A percentile compares a stretch with the other conserved stretches of the same genome.
Evolutionary conservation across 352 stramenopile genomes (phyloP).

Genomic region (Pythium aristosporum): DNA sequence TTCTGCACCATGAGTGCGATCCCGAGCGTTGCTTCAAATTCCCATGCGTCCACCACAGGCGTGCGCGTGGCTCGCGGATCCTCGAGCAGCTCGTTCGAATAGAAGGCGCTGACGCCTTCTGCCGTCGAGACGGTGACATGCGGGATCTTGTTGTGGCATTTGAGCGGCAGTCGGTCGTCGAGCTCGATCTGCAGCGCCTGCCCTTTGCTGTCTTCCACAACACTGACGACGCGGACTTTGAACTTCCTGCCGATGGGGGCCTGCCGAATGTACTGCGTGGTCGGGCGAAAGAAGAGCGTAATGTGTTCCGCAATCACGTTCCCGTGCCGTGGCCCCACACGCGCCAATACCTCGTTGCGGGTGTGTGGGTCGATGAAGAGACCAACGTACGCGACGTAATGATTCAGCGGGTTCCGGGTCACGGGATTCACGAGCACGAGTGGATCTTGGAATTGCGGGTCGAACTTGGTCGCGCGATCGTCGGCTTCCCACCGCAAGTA

Average conservation of each 20-base stretch:
- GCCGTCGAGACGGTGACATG: constrained; percentile 65
- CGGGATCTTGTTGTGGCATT: constrained; percentile 50
- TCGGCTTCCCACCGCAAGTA: constrained; percentile 64
- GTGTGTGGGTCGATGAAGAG: constrained; percentile 48
- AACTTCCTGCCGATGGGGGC: constrained; percentile 44
- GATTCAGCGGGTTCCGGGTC: constrained; percentile 37
- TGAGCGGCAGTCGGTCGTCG: constrained; percentile 34
- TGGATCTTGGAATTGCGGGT: constrained; percentile 46
- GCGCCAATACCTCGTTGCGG: constrained; percentile 34
- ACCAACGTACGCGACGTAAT: constrained; percentile 45
- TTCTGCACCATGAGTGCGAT: constrained; percentile 19
- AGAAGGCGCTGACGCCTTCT: constrained; percentile 44
- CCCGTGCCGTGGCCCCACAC: constrained; percentile 29
- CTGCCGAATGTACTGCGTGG: constrained; percentile 44
- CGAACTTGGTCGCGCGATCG: constrained; percentile 32
- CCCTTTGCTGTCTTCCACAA: constrained; percentile 43
- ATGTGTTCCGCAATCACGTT: constrained; percentile 62
- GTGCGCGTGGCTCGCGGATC: not conserved
- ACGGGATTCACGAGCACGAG: constrained; percentile 50
- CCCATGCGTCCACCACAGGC: constrained; percentile 5
- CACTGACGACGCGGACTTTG: constrained; percentile 33
- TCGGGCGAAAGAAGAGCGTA: constrained; percentile 64
- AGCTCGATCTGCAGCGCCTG: constrained; percentile 56
- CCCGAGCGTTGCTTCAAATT: constrained; percentile 18
- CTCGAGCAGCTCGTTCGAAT: constrained; percentile 69